phyloP scores from a whole-genome alignment of 305 asterid species.

The Ilex paraguariensis region DNA sequence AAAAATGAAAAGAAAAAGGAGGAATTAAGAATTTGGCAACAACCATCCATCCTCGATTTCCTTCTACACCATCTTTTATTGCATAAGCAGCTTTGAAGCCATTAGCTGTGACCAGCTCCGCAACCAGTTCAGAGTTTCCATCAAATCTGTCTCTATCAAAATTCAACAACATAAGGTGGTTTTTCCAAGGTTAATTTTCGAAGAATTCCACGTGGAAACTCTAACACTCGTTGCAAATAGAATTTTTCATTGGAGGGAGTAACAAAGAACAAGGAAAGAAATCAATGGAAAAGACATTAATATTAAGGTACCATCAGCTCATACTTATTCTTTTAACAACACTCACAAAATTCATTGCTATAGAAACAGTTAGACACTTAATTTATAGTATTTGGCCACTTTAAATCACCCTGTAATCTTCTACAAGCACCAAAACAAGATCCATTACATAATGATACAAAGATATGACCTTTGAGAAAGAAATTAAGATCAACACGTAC shows the following conservation, averaged over 20 bases:
- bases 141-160: conserved; percentile 95
- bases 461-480: too few relatives aligned
- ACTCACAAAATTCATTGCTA: too few relatives aligned
- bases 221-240: conserved; percentile 1
- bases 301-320: not conserved
- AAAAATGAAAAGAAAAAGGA: not conserved
- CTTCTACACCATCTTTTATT: conserved; percentile 93
- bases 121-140: conserved; percentile 94
- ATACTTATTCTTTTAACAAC: too few relatives aligned
- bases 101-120: conserved; percentile 82
- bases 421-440: too few relatives aligned
- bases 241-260: too few relatives aligned
- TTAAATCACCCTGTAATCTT: too few relatives aligned
- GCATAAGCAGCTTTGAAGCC: conserved; percentile 97
- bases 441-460: too few relatives aligned
- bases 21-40: conserved; percentile 6
- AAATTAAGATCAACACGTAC: too few relatives aligned
- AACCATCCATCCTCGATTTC: conserved; percentile 93
- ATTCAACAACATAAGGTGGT: conserved; percentile 26
- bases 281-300: not conserved
- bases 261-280: too few relatives aligned
- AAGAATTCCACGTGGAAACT: not conserved
- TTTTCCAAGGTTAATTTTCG: not conserved
- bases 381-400: too few relatives aligned
- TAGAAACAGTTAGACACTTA: too few relatives aligned